Evolutionary conservation across 805 yeast genomes (phyloP).

Genomic region (Kurtzmaniella fragi): DNA sequence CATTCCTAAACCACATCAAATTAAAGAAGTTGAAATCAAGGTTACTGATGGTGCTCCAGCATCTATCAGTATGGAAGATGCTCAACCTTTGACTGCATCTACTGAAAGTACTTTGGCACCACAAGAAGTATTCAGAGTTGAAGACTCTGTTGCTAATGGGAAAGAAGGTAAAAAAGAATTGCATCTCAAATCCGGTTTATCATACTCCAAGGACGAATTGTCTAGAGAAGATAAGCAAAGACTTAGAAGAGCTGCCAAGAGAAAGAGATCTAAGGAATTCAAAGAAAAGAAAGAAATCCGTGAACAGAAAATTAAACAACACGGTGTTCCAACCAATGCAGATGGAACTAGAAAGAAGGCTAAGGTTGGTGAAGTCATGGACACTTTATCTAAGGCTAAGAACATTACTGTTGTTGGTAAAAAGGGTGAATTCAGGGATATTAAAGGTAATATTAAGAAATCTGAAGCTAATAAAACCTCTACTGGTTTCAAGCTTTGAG

Average conservation of each 20-base stretch:
- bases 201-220: conserved; percentile 77
- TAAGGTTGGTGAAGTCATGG: conserved; percentile 59
- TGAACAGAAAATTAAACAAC: conserved; percentile 23
- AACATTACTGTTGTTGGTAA: conserved; percentile 75
- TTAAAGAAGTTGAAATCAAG: conserved; percentile 69
- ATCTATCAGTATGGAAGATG: conserved; percentile 89
- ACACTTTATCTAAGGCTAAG: conserved; percentile 65
- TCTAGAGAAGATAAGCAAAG: conserved; percentile 82
- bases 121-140: conserved; percentile 75
- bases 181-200: conserved; percentile 68
- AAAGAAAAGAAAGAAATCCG: conserved; percentile 27
- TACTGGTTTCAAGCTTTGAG: conserved; percentile 19
- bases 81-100: conserved; percentile 84
- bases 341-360: conserved; percentile 40
- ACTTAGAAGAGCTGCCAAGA: conserved; percentile 79
- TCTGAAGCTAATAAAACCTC: conserved; percentile 27
- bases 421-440: conserved; percentile 70
- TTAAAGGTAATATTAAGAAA: conserved; percentile 60
- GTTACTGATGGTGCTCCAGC: conserved; percentile 60
- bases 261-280: conserved; percentile 61
- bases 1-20: conserved; percentile 82
- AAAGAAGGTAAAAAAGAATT: conserved; percentile 47
- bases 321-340: conserved; percentile 7
- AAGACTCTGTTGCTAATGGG: conserved; percentile 32
- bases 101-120: conserved; percentile 81